A percentile compares a stretch with the other conserved stretches of the same genome.
These are phyloP conservation scores for Teratosphaeriaceae sp. DNA, from an alignment of 2,329 filamentous ascomycete genomes.

Conservation along the genomic window DNA sequence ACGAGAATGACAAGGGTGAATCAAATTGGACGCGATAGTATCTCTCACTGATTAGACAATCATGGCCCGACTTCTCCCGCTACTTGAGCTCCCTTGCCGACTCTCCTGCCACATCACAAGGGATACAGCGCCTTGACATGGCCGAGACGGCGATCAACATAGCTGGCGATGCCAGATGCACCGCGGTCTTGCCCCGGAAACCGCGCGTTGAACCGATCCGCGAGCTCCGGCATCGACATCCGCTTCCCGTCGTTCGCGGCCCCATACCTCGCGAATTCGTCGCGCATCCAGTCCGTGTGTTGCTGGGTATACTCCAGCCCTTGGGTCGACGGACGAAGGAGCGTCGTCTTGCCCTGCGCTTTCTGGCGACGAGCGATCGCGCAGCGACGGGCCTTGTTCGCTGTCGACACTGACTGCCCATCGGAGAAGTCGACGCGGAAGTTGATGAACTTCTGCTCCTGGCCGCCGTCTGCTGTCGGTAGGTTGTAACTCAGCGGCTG, in stretches of 20 bases:
- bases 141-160: background rate
- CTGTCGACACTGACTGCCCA: background rate
- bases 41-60: background rate
- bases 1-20: no score
- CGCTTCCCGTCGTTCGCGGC: background rate
- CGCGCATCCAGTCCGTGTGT: background rate
- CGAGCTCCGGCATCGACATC: background rate
- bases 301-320: conserved; percentile 1
- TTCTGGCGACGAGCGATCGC: background rate
- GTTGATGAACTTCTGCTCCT: background rate
- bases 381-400: conserved; percentile 2
- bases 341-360: background rate
- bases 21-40: no score
- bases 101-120: conserved; percentile 2
- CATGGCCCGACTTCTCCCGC: background rate
- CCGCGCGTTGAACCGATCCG: background rate
- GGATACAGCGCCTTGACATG: background rate
- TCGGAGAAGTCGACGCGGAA: conserved; percentile 1
- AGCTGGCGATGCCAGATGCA: background rate
- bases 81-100: background rate
- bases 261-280: background rate
- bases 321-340: background rate
- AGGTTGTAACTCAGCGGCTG: background rate
- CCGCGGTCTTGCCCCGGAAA: conserved; percentile 1
- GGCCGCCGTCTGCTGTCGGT: background rate